Percentiles rank a stretch among this genome's conserved stretches.
Conservation (phyloP, 352 stramenopile genomes). For the Globisporangium solare region DNA sequence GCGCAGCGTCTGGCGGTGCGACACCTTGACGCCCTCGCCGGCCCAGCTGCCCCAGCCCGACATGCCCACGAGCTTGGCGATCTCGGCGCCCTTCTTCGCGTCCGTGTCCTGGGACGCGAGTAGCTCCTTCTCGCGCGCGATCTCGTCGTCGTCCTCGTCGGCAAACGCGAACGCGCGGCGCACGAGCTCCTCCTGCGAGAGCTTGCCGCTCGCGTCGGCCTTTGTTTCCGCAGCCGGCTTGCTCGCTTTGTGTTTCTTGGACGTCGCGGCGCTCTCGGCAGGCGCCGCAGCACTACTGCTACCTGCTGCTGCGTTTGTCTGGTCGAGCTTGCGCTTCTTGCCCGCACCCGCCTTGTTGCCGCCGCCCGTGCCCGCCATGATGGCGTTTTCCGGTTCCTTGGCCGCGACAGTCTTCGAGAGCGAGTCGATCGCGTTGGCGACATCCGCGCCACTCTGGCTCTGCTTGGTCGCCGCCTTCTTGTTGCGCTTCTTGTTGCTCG, state of each 20-base stretch:
- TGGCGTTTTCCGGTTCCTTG: slow-evolving; percentile 17
- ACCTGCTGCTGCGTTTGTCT: slow-evolving; percentile 2
- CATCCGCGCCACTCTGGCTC: slow-evolving; percentile 27
- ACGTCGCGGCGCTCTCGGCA: slow-evolving; percentile 16
- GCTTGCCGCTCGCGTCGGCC: slow-evolving; percentile 17
- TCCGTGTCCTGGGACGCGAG: slow-evolving; percentile 58
- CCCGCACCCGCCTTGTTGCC: slow-evolving; percentile 26
- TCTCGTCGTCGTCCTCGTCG: slow-evolving; percentile 90
- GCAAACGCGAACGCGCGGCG: slow-evolving; percentile 93
- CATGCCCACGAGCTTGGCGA: slow-evolving; percentile 78
- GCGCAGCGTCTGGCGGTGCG: slow-evolving; percentile 80
- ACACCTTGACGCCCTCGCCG: slow-evolving; percentile 71
- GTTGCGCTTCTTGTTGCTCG: slow-evolving; percentile 63
- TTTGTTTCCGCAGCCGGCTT: slow-evolving; percentile 19
- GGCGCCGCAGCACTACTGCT: slow-evolving; percentile 7
- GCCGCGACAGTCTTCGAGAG: slow-evolving; percentile 39
- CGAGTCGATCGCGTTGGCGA: slow-evolving; percentile 59
- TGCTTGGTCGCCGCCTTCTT: slow-evolving; percentile 45
- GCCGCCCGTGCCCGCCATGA: slow-evolving; percentile 19
- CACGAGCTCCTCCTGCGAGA: slow-evolving; percentile 92
- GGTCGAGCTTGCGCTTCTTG: slow-evolving; percentile 35
- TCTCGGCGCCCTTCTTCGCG: slow-evolving; percentile 72
- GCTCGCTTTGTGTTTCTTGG: slow-evolving; percentile 37
- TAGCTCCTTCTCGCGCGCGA: slow-evolving; percentile 90
- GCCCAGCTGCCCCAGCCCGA: slow-evolving; percentile 91